phyloP scores from a whole-genome alignment of 2,329 filamentous ascomycete species.

The Aspergillus pseudonomiae region DNA sequence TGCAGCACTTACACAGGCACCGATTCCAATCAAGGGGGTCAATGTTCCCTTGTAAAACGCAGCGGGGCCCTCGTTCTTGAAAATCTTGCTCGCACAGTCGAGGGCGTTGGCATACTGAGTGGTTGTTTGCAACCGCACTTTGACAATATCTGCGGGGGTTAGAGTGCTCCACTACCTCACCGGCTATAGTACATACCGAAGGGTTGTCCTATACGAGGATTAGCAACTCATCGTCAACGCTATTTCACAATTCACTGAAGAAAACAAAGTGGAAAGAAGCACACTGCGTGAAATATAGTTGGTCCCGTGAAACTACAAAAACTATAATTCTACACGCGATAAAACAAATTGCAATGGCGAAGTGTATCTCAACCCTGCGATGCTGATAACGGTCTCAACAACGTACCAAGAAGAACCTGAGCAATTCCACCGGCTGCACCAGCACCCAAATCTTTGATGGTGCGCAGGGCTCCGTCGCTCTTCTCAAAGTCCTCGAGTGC shows the following conservation, averaged over 20 bases:
- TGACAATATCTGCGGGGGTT: constrained; percentile 75
- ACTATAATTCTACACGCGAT: neutral
- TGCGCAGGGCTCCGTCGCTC: constrained; percentile 55
- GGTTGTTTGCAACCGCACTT: constrained; percentile 92
- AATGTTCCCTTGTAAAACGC: constrained; percentile 99
- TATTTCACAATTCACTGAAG: neutral
- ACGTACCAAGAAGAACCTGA: constrained; percentile 87
- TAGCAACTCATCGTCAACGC: constrained; percentile 28
- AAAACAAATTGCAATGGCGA: neutral
- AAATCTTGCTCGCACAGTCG: constrained; percentile 80
- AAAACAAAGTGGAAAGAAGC: constrained; percentile 6
- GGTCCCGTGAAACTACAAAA: neutral
- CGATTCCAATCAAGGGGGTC: constrained; percentile 91
- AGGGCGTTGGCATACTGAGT: constrained; percentile 78
- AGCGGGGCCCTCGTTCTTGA: constrained; percentile 79
- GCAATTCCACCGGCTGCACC: constrained; percentile 91
- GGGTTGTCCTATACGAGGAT: constrained; percentile 58
- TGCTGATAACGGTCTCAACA: neutral
- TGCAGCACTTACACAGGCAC: constrained; percentile 73
- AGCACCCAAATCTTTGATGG: constrained; percentile 85
- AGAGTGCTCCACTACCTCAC: constrained; percentile 14
- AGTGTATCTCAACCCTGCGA: neutral
- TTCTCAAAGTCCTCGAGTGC: constrained; percentile 41
- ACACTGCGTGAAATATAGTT: neutral
- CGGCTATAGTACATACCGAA: constrained; percentile 56